Percentiles rank a stretch among this genome's conserved stretches.
Conservation (phyloP, 352 stramenopile genomes). For the Achlya hypogyna region DNA sequence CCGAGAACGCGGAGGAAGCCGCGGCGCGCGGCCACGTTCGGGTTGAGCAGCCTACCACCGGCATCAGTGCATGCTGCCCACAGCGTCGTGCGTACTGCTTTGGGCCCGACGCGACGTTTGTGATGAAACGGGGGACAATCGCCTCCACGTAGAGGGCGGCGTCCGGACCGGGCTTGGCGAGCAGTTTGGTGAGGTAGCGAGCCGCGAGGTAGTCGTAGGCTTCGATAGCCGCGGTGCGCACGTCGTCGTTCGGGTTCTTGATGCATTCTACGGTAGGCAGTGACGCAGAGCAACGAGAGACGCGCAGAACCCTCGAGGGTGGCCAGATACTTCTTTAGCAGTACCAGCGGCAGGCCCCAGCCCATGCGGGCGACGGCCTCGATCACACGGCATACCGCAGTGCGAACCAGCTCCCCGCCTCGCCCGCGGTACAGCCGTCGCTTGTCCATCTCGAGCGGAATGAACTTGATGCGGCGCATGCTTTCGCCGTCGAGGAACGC, state of each 20-base stretch:
- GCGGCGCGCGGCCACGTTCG: conserved; percentile 84
- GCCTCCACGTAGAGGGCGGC: conserved; percentile 41
- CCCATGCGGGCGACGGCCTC: conserved; percentile 69
- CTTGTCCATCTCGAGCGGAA: conserved; percentile 89
- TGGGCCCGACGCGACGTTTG: background rate
- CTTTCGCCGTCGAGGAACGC: conserved; percentile 62
- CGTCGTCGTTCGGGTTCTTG: conserved; percentile 88
- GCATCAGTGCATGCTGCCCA: background rate
- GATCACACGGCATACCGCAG: conserved; percentile 91
- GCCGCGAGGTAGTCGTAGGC: conserved; percentile 79
- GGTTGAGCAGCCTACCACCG: conserved; percentile 29
- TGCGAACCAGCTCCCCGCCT: conserved; percentile 93
- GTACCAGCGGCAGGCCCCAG: conserved; percentile 42
- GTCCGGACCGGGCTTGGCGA: conserved; percentile 33
- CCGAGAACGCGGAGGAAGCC: conserved; percentile 43
- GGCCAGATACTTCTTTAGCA: conserved; percentile 68
- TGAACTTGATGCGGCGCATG: conserved; percentile 54
- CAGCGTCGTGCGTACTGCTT: conserved; percentile 22
- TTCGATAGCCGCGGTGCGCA: conserved; percentile 82
- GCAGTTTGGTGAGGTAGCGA: conserved; percentile 80
- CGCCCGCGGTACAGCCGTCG: conserved; percentile 91
- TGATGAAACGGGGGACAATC: conserved; percentile 54
- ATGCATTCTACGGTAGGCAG: conserved; percentile 82
- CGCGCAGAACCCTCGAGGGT: conserved; percentile 41
- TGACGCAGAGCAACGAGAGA: background rate